Percentiles rank a stretch among this genome's conserved stretches.
Evolutionary conservation across 2,329 filamentous ascomycete genomes (phyloP).

Genomic region (Trichoderma atrobrunneum): DNA sequence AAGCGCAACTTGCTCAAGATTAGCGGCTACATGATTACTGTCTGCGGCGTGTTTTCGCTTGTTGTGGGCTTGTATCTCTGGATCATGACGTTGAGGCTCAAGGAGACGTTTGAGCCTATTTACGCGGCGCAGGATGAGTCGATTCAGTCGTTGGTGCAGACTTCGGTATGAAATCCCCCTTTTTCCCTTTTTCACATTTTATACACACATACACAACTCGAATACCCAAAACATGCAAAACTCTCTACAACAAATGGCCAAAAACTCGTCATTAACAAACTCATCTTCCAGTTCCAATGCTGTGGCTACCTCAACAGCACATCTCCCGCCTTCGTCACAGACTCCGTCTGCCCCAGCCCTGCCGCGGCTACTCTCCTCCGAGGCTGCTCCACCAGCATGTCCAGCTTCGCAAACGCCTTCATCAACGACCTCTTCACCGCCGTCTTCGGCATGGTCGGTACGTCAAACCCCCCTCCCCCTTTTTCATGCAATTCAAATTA

Average conservation of each 20-base stretch:
- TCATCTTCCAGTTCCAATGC: slow-evolving; percentile 65
- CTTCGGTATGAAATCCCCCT: slow-evolving; percentile 50
- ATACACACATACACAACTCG: neutral
- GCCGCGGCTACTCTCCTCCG: slow-evolving; percentile 66
- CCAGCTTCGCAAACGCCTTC: slow-evolving; percentile 66
- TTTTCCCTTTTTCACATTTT: neutral
- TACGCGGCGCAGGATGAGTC: slow-evolving; percentile 57
- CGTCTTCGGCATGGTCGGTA: slow-evolving; percentile 74
- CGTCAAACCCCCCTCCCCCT: slow-evolving; percentile 23
- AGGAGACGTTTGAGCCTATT: slow-evolving; percentile 57
- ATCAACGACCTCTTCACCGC: slow-evolving; percentile 76
- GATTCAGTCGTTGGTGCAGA: slow-evolving; percentile 68
- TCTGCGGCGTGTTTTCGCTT: slow-evolving; percentile 62
- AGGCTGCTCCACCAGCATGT: slow-evolving; percentile 68
- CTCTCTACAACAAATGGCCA: rapidly evolving
- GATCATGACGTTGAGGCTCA: slow-evolving; percentile 69
- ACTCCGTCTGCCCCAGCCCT: slow-evolving; percentile 65
- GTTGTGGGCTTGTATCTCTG: slow-evolving; percentile 65
- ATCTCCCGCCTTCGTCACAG: slow-evolving; percentile 67
- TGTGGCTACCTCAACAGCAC: slow-evolving; percentile 76
- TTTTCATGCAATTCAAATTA: neutral
- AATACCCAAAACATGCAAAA: neutral
- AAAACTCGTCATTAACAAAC: neutral
- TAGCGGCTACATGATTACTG: slow-evolving; percentile 61
- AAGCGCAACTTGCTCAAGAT: slow-evolving; percentile 68